A percentile compares a stretch with the other conserved stretches of the same genome.
Conservation (phyloP, 768 basidiomycete species). For the Kwoniella dejecticola region DNA sequence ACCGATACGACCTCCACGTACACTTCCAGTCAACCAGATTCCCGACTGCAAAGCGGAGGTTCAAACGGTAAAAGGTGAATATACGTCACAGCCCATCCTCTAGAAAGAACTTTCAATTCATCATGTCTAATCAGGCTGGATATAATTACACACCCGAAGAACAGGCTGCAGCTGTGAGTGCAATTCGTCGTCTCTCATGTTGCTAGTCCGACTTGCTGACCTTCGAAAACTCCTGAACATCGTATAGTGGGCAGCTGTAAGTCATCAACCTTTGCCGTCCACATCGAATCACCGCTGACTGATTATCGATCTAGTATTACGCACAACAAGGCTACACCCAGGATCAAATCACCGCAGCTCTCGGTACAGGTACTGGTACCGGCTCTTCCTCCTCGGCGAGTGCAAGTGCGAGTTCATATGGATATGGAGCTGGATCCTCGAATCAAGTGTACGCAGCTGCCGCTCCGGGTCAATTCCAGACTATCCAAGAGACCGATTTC, state of each 20-base stretch:
- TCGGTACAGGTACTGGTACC: slow-evolving; percentile 21
- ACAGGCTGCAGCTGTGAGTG: slow-evolving; percentile 52
- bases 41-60: too few species aligned
- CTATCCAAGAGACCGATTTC: slow-evolving; percentile 38
- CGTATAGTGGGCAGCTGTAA: slow-evolving; percentile 49
- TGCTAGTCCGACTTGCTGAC: neutral
- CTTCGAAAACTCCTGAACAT: neutral
- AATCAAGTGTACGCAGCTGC: slow-evolving; percentile 9
- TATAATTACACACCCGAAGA: slow-evolving; percentile 46
- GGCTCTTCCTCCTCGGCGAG: slow-evolving; percentile 10
- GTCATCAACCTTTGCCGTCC: slow-evolving; percentile 19
- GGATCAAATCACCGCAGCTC: slow-evolving; percentile 27
- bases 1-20: too few species aligned
- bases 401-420: too few species aligned
- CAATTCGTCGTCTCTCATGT: too few species aligned
- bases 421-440: slow-evolving; percentile 7
- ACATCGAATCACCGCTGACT: neutral
- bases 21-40: too few species aligned
- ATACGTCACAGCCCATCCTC: neutral
- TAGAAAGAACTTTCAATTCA: neutral
- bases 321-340: slow-evolving; percentile 52
- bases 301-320: slow-evolving; percentile 40
- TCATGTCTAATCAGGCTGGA: slow-evolving; percentile 31
- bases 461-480: slow-evolving; percentile 20
- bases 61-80: neutral